Evolutionary conservation across 768 basidiomycete species (phyloP), one percentile per base, ranked within the genome.

Genomic region (Amanita subjunquillea): DNA sequence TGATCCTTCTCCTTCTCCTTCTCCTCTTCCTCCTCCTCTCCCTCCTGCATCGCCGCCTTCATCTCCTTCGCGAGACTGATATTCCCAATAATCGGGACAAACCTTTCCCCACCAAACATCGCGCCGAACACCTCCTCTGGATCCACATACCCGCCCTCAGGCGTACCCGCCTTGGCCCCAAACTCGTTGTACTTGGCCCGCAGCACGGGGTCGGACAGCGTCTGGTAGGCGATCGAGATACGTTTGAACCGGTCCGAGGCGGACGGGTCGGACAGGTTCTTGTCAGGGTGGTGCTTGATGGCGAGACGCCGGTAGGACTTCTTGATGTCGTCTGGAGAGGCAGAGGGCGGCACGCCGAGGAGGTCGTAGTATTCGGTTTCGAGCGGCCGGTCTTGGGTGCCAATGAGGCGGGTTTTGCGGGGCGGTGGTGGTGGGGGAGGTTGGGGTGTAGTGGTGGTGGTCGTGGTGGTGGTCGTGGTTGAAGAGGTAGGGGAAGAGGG

Each of bases 311-410:
- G 81, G 68, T 95, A 94, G 2, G 92, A 87, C 64, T 87, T 92
- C 76, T 94, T 94, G 63, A 95, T 76, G 46, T 94, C 91, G 15
- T 91, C 90, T 3, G 77, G 76, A 13, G 83, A 82, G 6, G 91
- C 91, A 56, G 81, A 77, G 15, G 87, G 74, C 0, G 85, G 66
- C 1, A 94, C 77, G 6, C 87, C 88, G 4, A 94, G 73, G 20
- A 88, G 74, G 62, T 95, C 91, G 60, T 94, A 95, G 67, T 93
- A 94, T n/a, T 77, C 83, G 0, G 87, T 92, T 62, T 95, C 91
- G 36, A 95, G 70, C 5, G 91, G 92, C 51, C 81, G 76, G 56
- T 91, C 89, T 64, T 93, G 89, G 15, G 91, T 89, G 1, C 91
- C 91, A 56, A 91, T 90, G 73, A 87, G 90, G 55, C 91, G 71